Conservation (phyloP, 2,329 filamentous ascomycete species). For the Pseudogymnoascus sp. region DNA sequence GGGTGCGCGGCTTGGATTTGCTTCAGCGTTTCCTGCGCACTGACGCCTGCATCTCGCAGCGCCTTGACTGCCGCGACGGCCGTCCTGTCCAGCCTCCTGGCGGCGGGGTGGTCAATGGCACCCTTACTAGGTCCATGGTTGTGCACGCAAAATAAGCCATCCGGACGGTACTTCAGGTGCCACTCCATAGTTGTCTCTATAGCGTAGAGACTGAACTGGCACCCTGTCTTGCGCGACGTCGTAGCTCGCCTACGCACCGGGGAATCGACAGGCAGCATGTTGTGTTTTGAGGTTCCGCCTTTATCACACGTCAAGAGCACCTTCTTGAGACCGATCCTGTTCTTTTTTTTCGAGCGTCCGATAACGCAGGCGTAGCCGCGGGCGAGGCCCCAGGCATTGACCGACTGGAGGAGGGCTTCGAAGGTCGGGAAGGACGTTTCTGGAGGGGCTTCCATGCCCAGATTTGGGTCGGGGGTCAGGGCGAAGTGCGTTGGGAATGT, state of each 20-base stretch:
- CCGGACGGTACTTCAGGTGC: conserved; percentile 57
- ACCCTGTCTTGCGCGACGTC: conserved; percentile 61
- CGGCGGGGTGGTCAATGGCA: conserved; percentile 57
- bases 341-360: conserved; percentile 56
- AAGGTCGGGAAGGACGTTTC: conserved; percentile 57
- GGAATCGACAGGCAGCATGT: conserved; percentile 28
- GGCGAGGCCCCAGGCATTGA: conserved; percentile 56
- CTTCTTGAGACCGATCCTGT: conserved; percentile 58
- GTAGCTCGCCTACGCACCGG: conserved; percentile 54
- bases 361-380: conserved; percentile 63
- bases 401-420: conserved; percentile 56
- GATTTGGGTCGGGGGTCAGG: neutral
- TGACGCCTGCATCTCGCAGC: conserved; percentile 56
- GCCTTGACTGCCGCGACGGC: conserved; percentile 61
- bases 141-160: conserved; percentile 49
- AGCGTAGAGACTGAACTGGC: conserved; percentile 62
- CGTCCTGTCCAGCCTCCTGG: conserved; percentile 57
- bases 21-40: conserved; percentile 58
- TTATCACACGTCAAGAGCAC: conserved; percentile 60
- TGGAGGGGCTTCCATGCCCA: conserved; percentile 35
- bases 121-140: conserved; percentile 61
- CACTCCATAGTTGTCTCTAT: conserved; percentile 60
- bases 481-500: neutral
- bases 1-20: conserved; percentile 58
- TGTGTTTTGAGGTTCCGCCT: conserved; percentile 55